A percentile compares a stretch with the other conserved stretches of the same genome.
These are phyloP conservation scores for Agaricus blazei DNA, from an alignment of 768 basidiomycete genomes.

Conservation along the genomic window DNA sequence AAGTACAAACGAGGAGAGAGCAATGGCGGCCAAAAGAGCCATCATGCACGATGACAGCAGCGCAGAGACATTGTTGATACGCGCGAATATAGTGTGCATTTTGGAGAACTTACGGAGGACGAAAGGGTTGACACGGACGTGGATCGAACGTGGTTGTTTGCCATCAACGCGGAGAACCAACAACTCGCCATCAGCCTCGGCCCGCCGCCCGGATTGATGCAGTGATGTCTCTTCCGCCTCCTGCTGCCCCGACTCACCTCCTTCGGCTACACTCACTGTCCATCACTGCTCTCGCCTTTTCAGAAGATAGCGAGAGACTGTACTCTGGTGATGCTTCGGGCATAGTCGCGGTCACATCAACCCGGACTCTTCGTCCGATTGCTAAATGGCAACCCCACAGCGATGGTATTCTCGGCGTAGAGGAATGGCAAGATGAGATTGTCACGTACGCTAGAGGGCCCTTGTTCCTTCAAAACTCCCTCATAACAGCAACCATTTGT, in stretches of 20 bases:
- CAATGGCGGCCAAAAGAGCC: constrained; percentile 63
- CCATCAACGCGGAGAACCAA: neutral
- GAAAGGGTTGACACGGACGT: too few species aligned
- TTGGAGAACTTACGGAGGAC: neutral
- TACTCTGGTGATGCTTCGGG: constrained; percentile 87
- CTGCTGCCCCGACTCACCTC: constrained; percentile 65
- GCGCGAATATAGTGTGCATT: constrained; percentile 70
- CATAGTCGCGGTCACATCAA: constrained; percentile 70
- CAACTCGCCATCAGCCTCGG: neutral
- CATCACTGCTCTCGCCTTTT: constrained; percentile 57
- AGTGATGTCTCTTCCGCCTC: constrained; percentile 19
- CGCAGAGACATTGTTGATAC: constrained; percentile 71
- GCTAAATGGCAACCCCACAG: constrained; percentile 76
- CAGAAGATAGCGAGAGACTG: constrained; percentile 69
- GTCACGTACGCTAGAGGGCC: constrained; percentile 63
- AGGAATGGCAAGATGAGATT: constrained; percentile 63
- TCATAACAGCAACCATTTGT: too few species aligned
- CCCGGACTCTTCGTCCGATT: constrained; percentile 68
- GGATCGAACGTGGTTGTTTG: too few species aligned
- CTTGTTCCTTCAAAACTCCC: neutral
- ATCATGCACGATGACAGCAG: constrained; percentile 73
- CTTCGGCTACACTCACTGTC: constrained; percentile 69
- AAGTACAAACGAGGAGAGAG: constrained; percentile 69
- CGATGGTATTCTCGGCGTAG: constrained; percentile 69
- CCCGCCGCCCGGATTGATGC: neutral